Base-by-base conservation (phyloP, 306 rosid species). In the Oxytropis ochrocephala region DNA sequence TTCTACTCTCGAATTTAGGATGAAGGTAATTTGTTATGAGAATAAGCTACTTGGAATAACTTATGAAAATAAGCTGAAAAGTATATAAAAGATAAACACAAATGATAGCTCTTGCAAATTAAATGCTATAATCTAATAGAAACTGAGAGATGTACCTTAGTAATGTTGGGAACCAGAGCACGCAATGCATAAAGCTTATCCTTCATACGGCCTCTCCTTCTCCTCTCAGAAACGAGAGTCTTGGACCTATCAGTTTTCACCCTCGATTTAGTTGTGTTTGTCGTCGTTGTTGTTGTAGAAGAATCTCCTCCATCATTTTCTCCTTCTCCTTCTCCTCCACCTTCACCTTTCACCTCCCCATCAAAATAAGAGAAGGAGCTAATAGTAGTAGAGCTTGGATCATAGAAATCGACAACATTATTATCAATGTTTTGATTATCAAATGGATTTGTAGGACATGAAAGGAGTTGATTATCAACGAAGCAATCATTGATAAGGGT, bases 131-230 rank as follows among this genome's bases (percentile, higher is more conserved):
- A 70, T 56, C 46, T 16, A 43, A 29, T 61, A 14, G 57, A 52
- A 14, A 9, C 6, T 1, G 32, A 8, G 14, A 35, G 2, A 11
- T 29, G 5, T 79, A 93, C 99, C 89, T 94, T 91, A 7, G 94
- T 85, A 59, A 94, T 94, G 78, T 87, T 88, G 16, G 99, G 99
- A 78, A 94, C 99, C 79, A 88, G 74, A 64, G 97, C 63, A 17
- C 97, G 84, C 78, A 94, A 83, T 54, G 91, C 89, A 32, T 91
- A 88, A 64, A 94, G 99, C 80, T 87, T 87, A 62, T 94, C 99
- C 82, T 94, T 94, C 99, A 91, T 88, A 33, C 84, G 66, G 11
- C 88, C 84, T 47, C 99, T 87, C 67, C 98, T 88, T 43, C 81
- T 85, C 58, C 95, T 80, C 76, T 94, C 99, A 0, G 91, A 94